Percentiles rank a stretch among this genome's conserved stretches.
These are phyloP conservation scores for Fraxinus sp. DNA, from an alignment of 305 asterid genomes.

Conservation along the genomic window DNA sequence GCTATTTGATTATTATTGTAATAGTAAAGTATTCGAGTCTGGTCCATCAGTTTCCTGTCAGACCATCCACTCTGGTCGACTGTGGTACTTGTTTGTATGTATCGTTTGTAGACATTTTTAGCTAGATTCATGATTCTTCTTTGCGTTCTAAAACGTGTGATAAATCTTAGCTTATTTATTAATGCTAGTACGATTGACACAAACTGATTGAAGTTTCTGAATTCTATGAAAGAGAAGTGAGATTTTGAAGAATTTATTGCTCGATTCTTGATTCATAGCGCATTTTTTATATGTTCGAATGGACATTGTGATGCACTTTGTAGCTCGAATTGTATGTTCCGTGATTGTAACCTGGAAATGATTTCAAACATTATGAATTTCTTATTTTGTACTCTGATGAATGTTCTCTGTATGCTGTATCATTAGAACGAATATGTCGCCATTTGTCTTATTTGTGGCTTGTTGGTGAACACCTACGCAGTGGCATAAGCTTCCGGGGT, in stretches of 20 bases:
- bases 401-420: not conserved
- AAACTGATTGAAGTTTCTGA: not conserved
- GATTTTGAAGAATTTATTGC: not conserved
- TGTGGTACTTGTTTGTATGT: no score
- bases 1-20: no score
- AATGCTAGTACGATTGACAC: not conserved
- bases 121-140: no score
- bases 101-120: no score
- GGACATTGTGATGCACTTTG: not conserved
- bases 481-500: no score
- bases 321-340: not conserved
- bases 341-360: not conserved
- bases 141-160: not conserved
- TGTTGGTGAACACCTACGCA: not conserved
- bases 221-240: not conserved
- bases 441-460: not conserved
- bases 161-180: not conserved
- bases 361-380: no score
- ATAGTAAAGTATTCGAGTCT: no score
- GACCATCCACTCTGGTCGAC: no score
- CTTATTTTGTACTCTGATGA: no score
- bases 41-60: no score
- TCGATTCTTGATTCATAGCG: not conserved
- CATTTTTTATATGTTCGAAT: not conserved
- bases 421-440: not conserved